Conservation (phyloP, 2,329 filamentous ascomycete genomes). For the Aureobasidium uvarum region DNA sequence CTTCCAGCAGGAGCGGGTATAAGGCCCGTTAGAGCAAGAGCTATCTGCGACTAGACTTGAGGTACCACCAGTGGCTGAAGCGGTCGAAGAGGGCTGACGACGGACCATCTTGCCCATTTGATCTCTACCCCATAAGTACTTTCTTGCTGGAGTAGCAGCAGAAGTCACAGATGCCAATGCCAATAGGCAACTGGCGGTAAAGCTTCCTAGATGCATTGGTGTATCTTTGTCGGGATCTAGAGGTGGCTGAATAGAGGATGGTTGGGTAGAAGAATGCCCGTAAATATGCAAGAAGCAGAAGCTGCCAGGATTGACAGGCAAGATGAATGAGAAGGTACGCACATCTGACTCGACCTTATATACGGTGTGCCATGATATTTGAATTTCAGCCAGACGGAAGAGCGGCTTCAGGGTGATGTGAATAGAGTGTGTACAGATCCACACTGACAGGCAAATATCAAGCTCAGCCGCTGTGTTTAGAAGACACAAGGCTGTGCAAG, state of each 20-base stretch:
- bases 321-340: neutral
- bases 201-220: slow-evolving; percentile 21
- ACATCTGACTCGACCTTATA: slow-evolving; percentile 11
- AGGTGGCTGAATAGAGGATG: no score
- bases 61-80: neutral
- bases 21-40: slow-evolving; percentile 43
- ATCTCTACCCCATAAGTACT: slow-evolving; percentile 28
- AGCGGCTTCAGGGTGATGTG: neutral
- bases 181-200: slow-evolving; percentile 24
- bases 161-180: slow-evolving; percentile 24
- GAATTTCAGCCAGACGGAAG: neutral
- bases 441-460: neutral
- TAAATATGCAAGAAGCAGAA: neutral
- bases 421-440: neutral
- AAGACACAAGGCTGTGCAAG: neutral
- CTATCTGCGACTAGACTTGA: slow-evolving; percentile 30
- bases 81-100: slow-evolving; percentile 4
- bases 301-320: neutral
- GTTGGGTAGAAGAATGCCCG: neutral
- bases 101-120: slow-evolving; percentile 27
- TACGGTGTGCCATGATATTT: neutral
- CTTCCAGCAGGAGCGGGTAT: slow-evolving; percentile 45
- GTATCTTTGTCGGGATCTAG: no score
- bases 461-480: neutral
- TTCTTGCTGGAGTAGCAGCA: slow-evolving; percentile 1